Evolutionary conservation across 306 rosid genomes (phyloP).

Genomic region (Quillaja saponaria): DNA sequence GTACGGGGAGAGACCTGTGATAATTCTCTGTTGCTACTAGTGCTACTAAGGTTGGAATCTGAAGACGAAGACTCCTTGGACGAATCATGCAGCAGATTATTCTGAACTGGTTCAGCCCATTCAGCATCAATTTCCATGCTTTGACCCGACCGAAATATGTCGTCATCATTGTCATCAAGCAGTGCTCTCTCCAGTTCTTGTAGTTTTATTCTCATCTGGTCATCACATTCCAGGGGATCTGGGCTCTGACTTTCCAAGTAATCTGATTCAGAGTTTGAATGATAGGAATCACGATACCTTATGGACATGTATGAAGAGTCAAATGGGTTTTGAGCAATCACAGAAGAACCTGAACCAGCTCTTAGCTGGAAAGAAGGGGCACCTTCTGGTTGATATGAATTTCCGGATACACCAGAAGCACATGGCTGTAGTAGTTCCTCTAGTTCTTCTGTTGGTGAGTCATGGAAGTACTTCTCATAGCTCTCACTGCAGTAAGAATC

Average conservation of each 20-base stretch:
- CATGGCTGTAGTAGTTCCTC: conserved; percentile 62
- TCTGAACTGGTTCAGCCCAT: conserved; percentile 63
- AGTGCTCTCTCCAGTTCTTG: conserved; percentile 87
- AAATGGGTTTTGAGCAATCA: conserved; percentile 41
- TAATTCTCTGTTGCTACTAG: conserved; percentile 58
- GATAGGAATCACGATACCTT: conserved; percentile 42
- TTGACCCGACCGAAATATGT: conserved; percentile 40
- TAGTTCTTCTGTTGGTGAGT: conserved; percentile 69
- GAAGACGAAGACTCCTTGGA: conserved; percentile 75
- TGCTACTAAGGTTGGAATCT: conserved; percentile 61
- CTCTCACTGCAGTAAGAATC: conserved; percentile 69
- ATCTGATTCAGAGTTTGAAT: conserved; percentile 47
- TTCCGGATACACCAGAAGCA: conserved; percentile 52
- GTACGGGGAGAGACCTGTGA: conserved; percentile 44
- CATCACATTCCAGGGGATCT: conserved; percentile 47
- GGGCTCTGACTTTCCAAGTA: conserved; percentile 59
- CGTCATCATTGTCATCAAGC: conserved; percentile 65
- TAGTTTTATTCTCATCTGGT: conserved; percentile 68
- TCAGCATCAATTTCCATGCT: conserved; percentile 86
- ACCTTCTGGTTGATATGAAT: conserved; percentile 49
- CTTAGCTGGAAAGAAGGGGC: conserved; percentile 38
- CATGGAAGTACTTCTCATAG: conserved; percentile 75
- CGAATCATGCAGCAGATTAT: conserved; percentile 54
- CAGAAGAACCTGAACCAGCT: conserved; percentile 42
- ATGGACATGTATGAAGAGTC: conserved; percentile 34